Evolutionary conservation across 805 yeast genomes (phyloP), one percentile per base, ranked within the genome.

Genomic region (Candida nanaspora): DNA sequence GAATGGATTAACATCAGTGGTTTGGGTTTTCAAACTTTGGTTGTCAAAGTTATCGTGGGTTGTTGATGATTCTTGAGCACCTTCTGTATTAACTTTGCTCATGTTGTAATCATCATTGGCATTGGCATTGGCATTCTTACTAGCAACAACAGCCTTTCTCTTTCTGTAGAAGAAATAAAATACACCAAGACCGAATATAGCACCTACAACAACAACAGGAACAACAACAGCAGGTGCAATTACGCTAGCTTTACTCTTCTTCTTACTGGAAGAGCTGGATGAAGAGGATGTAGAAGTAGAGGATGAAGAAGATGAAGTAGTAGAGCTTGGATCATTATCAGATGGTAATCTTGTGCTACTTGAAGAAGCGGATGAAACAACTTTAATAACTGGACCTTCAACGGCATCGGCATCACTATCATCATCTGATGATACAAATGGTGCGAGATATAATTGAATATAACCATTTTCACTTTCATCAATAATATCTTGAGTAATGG

Each of bases 141-240:
- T 27, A 27, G 30, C 30, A 27, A 27, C 30, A 27, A 27, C 30
- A 27, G 30, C n/a, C 30, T 27, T 27, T 45, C 46, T 49, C 33
- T 47, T 54, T 40, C 47, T 56, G 39, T 41, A 41, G 25, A 56
- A 41, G 49, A 50, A 58, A 46, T 44, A 49, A 39, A 56, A 39
- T 15, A 59, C 59, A 38, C 38, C 45, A 14, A 33, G 41, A 20
- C 37, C 41, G 2, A 56, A 62, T 33, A 61, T 44, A 2, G 46
- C 48, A 23, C 46, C 38, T 16, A 52, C 50, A 1, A 44, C 55
- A 15, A 58, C 44, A 14, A 61, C 52, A 37, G 66, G 65, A 14
- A 60, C 60, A 28, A 61, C 50, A 14, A 61, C 63, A 29, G 64
- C 63, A 41, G 66, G 63, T 4, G 57, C 64, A 39, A 60, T 55